These are phyloP conservation scores for Boletus reticuloceps DNA, from an alignment of 768 basidiomycete genomes.

Conservation along the genomic window DNA sequence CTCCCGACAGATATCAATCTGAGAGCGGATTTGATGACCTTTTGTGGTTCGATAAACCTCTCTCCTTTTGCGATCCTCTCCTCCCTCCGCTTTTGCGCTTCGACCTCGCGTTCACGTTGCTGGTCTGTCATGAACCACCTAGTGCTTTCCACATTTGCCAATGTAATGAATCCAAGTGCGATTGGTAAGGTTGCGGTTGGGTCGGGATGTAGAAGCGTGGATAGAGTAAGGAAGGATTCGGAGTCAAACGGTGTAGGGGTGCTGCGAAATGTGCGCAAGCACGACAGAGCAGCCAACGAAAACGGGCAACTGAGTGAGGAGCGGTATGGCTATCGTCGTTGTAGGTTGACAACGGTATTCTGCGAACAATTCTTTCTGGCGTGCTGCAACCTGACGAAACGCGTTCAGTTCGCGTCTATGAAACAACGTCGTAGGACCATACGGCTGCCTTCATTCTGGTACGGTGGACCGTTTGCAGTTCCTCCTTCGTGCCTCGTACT, in stretches of 20 bases:
- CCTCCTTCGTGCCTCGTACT: slow-evolving; percentile 54
- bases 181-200: slow-evolving; percentile 70
- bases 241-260: slow-evolving; percentile 69
- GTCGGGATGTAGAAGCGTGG: slow-evolving; percentile 68
- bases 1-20: slow-evolving; percentile 60
- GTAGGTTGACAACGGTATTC: slow-evolving; percentile 56
- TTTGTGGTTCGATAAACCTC: slow-evolving; percentile 43
- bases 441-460: slow-evolving; percentile 51
- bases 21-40: slow-evolving; percentile 53
- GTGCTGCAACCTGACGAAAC: slow-evolving; percentile 44
- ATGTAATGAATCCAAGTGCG: slow-evolving; percentile 65
- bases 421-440: slow-evolving; percentile 1
- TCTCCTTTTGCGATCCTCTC: slow-evolving; percentile 42
- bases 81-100: slow-evolving; percentile 47
- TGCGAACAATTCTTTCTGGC: slow-evolving; percentile 58
- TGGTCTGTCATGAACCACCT: slow-evolving; percentile 68
- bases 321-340: slow-evolving; percentile 57
- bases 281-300: slow-evolving; percentile 66
- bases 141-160: slow-evolving; percentile 78
- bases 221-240: slow-evolving; percentile 73
- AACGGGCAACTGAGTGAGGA: slow-evolving; percentile 66
- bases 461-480: slow-evolving; percentile 45
- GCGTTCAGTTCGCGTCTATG: slow-evolving; percentile 1
- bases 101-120: slow-evolving; percentile 49
- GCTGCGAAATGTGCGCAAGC: slow-evolving; percentile 51